Evolutionary conservation across 2,329 filamentous ascomycete species (phyloP).

Genomic region (Pseudocercospora vitis): DNA sequence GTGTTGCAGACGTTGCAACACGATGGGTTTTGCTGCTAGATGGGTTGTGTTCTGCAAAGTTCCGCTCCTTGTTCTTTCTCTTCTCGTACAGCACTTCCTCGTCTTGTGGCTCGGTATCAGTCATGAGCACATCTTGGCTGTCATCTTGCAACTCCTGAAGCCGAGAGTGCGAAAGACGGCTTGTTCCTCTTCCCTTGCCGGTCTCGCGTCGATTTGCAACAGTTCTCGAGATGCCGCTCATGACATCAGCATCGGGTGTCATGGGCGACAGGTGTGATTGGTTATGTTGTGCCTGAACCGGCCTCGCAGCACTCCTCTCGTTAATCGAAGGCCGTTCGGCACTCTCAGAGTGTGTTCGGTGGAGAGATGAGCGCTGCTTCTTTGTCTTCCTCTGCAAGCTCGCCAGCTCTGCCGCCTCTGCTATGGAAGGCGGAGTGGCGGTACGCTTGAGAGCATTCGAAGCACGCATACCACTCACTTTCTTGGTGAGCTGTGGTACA

Average conservation of each 20-base stretch:
- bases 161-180: slow-evolving; percentile 28
- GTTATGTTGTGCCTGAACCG: slow-evolving; percentile 22
- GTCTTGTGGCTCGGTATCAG: slow-evolving; percentile 28
- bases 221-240: slow-evolving; percentile 25
- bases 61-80: slow-evolving; percentile 26
- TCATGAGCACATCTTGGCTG: slow-evolving; percentile 33
- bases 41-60: slow-evolving; percentile 19
- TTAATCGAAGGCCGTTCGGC: slow-evolving; percentile 32
- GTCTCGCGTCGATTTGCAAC: slow-evolving; percentile 19
- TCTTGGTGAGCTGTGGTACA: slow-evolving; percentile 24
- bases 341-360: slow-evolving; percentile 33
- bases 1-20: slow-evolving; percentile 58
- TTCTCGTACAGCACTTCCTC: slow-evolving; percentile 29
- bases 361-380: slow-evolving; percentile 45
- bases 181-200: slow-evolving; percentile 23
- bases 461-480: slow-evolving; percentile 37
- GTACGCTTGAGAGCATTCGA: slow-evolving; percentile 44
- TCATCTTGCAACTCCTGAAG: slow-evolving; percentile 33
- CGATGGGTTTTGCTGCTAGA: slow-evolving; percentile 20
- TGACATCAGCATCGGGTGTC: slow-evolving; percentile 38
- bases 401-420: slow-evolving; percentile 54
- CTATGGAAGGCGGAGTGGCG: slow-evolving; percentile 55
- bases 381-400: slow-evolving; percentile 53
- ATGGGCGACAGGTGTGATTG: slow-evolving; percentile 34
- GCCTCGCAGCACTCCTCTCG: slow-evolving; percentile 28